Base-by-base conservation (phyloP, 2,329 filamentous ascomycete genomes). In the Penicillium hesseltinei region DNA sequence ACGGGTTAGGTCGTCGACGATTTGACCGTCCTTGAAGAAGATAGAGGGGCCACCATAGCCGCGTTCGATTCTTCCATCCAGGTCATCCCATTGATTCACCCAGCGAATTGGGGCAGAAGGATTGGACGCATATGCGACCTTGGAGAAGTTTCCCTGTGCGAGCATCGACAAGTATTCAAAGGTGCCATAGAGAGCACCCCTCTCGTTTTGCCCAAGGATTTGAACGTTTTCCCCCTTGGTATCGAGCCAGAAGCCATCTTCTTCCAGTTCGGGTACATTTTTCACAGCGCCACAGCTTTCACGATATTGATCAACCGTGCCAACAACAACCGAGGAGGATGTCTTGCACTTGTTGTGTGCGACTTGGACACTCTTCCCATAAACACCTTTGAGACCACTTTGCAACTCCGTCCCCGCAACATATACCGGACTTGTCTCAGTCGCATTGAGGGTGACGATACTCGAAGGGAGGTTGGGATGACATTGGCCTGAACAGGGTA, bases 1-100 rank as follows among this genome's bases (percentile, higher is more conserved):
- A 0, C 87, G 82, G 1, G 82, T 84, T 19, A 87, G 75, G 59
- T 89, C 82, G 4, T 82, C 74, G n/a, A 82, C 73, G 7, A 88
- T 77, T 8, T 51, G 56, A 48, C 83, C 85, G 51, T 84, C 74
- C 45, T 77, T 73, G 72, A 89, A 90, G 74, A 89, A 90, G 54
- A 90, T 87, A 0, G 87, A 90, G 0, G 79, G 74, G 0, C 88
- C 88, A 4, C 80, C 87, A 63, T 88, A 90, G 19, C 88, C 88
- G 52, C 87, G 78, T 69, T 90, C 88, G 44, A 90, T 85, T 40
- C 80, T 84, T 13, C 87, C 75, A 57, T 87, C 82, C 69, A 90
- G 76, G 62, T 90, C 89, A 68, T 90, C 86, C 88, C 88, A 90
- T 62, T 90, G 82, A 66, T 90, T 90, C 0, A 84, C 81, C 88